A percentile compares a stretch with the other conserved stretches of the same genome.
Evolutionary conservation across 2,329 filamentous ascomycete species (phyloP).

Genomic region (Pseudogymnoascus sp.): DNA sequence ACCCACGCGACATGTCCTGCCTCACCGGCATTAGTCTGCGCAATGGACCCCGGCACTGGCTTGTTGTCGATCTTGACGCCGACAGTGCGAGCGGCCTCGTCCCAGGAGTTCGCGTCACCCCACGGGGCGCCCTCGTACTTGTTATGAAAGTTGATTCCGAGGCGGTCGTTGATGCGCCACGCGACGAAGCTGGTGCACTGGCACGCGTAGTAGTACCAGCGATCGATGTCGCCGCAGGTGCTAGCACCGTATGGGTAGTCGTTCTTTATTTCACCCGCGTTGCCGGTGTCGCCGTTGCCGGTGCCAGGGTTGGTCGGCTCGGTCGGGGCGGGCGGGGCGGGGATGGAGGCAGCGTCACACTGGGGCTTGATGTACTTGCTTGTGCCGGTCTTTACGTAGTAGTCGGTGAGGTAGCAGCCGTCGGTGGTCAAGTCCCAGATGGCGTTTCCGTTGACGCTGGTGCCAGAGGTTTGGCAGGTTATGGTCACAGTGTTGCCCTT

Average conservation of each 20-base stretch:
- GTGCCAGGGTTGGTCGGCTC: too few relatives aligned
- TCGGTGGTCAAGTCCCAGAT: constrained; percentile 24
- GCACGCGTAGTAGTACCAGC: constrained; percentile 11
- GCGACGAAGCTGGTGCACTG: constrained; percentile 13
- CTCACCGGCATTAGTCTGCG: neutral
- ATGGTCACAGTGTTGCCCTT: constrained; percentile 8
- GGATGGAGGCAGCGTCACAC: neutral
- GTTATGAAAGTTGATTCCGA: constrained; percentile 10
- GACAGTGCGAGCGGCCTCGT: neutral
- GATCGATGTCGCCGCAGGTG: constrained; percentile 9
- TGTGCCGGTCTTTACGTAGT: constrained; percentile 23
- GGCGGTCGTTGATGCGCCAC: constrained; percentile 11
- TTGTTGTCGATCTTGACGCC: neutral
- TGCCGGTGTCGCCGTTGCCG: neutral
- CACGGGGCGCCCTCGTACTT: constrained; percentile 9
- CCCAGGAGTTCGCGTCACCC: constrained; percentile 5
- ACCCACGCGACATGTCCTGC: neutral
- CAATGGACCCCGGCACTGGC: neutral
- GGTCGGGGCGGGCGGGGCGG: neutral
- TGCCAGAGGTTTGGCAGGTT: constrained; percentile 10
- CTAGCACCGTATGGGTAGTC: constrained; percentile 9
- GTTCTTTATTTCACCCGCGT: constrained; percentile 6
- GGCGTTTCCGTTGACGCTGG: constrained; percentile 14
- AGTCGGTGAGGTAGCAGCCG: constrained; percentile 23
- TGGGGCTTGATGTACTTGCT: neutral